These are phyloP conservation scores for Serendipita sp. DNA, from an alignment of 768 basidiomycete genomes.

Conservation along the genomic window DNA sequence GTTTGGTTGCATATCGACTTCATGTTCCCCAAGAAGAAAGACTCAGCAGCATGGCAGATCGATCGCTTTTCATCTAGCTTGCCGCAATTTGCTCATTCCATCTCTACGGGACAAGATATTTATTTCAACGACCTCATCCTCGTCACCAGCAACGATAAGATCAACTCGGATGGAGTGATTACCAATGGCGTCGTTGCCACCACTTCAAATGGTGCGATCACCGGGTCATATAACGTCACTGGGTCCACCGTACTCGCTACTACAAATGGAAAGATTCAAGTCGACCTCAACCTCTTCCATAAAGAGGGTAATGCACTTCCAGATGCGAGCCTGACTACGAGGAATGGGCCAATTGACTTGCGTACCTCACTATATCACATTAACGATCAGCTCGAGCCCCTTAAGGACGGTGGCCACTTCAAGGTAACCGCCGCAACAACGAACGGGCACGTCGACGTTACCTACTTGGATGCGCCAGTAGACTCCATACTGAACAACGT, in stretches of 20 bases:
- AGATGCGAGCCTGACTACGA: neutral
- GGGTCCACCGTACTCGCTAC: neutral
- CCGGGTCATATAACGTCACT: neutral
- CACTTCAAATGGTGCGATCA: neutral
- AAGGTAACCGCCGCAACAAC: neutral
- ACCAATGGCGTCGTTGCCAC: neutral
- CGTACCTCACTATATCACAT: neutral
- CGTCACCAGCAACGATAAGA: neutral
- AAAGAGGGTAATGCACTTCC: neutral
- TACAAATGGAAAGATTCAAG: neutral
- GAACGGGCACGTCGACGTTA: neutral
- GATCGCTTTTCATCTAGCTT: neutral
- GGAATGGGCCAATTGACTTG: neutral
- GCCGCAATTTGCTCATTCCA: neutral
- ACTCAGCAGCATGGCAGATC: neutral
- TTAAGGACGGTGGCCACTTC: neutral
- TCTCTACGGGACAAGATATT: neutral
- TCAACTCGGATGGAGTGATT: neutral
- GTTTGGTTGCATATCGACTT: neutral
- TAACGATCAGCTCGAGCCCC: neutral
- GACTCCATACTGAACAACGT: neutral
- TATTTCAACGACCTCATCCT: neutral
- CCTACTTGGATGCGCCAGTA: neutral
- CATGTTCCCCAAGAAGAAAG: neutral
- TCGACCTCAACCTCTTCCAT: neutral